Conservation (phyloP, 1,284 basidiomycete genomes). For the Tilletia walkeri region DNA sequence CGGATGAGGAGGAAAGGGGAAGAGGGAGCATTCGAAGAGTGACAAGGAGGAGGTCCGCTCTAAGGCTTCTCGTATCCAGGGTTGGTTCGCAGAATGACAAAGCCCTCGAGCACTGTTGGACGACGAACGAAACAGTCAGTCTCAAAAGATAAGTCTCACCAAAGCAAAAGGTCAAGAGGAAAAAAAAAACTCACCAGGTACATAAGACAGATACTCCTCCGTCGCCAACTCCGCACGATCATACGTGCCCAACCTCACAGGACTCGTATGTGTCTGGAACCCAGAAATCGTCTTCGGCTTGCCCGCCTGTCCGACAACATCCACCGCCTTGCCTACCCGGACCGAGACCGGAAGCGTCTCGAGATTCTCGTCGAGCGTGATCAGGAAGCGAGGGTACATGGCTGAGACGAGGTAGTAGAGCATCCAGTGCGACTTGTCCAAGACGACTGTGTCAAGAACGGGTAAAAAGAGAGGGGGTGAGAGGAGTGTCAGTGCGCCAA, state of each 20-base stretch:
- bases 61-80: conserved; percentile 55
- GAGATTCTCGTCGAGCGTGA: conserved; percentile 81
- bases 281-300: conserved; percentile 56
- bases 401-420: conserved; percentile 89
- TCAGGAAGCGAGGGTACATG: conserved; percentile 98
- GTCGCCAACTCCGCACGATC: conserved; percentile 94
- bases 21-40: no score
- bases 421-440: conserved; percentile 98
- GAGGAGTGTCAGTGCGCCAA: neutral
- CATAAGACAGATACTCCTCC: conserved; percentile 91
- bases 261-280: conserved; percentile 86
- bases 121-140: neutral
- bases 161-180: neutral
- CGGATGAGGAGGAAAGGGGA: no score
- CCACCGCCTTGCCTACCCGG: conserved; percentile 78
- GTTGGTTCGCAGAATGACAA: conserved; percentile 57
- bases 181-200: conserved; percentile 77
- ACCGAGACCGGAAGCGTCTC: conserved; percentile 78
- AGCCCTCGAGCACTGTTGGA: conserved; percentile 36
- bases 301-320: conserved; percentile 56
- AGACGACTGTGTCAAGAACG: conserved; percentile 65
- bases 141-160: neutral
- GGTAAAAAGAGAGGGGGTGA: conserved; percentile 7
- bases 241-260: conserved; percentile 86
- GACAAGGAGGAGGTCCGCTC: neutral